phyloP scores from a whole-genome alignment of 2,329 filamentous ascomycete species.

The Aspergillus cejpii region DNA sequence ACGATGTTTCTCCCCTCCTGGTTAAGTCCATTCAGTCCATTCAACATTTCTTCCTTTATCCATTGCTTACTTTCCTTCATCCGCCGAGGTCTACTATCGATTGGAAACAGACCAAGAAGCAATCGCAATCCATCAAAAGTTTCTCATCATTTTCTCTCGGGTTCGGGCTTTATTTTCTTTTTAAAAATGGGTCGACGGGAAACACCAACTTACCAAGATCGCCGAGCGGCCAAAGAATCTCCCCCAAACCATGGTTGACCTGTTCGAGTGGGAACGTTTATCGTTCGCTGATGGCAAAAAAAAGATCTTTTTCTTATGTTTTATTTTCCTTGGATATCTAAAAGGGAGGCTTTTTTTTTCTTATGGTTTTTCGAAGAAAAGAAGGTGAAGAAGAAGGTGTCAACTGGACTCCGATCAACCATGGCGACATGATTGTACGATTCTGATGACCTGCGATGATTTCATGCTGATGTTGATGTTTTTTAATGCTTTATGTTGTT shows the following conservation, averaged over 20 bases:
- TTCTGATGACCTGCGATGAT: conserved; percentile 25
- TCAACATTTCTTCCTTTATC: neutral
- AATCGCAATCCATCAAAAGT: conserved; percentile 6
- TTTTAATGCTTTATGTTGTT: neutral
- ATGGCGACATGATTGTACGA: conserved; percentile 25
- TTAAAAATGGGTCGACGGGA: conserved; percentile 3
- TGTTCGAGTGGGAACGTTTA: conserved; percentile 16
- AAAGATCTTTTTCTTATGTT: conserved; percentile 9
- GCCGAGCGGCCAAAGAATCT: conserved; percentile 3
- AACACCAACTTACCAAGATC: neutral
- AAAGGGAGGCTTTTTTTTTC: conserved; percentile 16
- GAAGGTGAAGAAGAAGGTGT: conserved; percentile 15
- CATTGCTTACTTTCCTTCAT: neutral
- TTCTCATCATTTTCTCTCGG: conserved; percentile 11
- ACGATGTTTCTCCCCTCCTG: neutral
- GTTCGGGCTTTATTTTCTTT: conserved; percentile 13
- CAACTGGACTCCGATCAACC: conserved; percentile 14
- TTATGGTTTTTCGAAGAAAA: conserved; percentile 10
- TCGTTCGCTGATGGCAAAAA: conserved; percentile 5
- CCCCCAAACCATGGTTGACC: conserved; percentile 2
- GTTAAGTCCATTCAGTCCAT: neutral
- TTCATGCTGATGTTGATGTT: conserved; percentile 7
- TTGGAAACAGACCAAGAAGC: conserved; percentile 1
- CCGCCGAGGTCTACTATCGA: no score
- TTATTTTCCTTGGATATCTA: conserved; percentile 5